phyloP scores from a whole-genome alignment of 495 filamentous ascomycete species.

The Trichocladium antarcticum region DNA sequence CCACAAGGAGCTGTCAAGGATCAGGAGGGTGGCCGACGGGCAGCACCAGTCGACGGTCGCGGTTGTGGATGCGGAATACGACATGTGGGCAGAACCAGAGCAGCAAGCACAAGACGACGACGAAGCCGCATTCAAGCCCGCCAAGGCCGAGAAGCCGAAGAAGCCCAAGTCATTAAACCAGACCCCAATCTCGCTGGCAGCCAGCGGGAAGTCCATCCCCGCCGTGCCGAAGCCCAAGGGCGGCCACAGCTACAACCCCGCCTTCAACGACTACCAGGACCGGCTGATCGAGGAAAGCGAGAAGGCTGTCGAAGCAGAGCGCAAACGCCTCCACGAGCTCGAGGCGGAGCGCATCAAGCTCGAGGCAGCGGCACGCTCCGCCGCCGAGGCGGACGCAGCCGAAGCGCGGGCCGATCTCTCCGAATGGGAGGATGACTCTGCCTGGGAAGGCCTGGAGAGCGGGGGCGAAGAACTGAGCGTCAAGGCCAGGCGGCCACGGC shows the following conservation, averaged over 20 bases:
- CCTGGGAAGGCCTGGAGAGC: slow-evolving; percentile 76
- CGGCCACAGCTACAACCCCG: slow-evolving; percentile 84
- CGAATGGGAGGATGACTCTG: slow-evolving; percentile 72
- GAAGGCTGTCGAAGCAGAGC: slow-evolving; percentile 69
- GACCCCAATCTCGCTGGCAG: slow-evolving; percentile 66
- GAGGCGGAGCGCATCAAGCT: slow-evolving; percentile 46
- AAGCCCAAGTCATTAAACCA: slow-evolving; percentile 67
- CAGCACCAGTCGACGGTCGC: slow-evolving; percentile 47
- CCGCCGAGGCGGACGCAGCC: slow-evolving; percentile 49
- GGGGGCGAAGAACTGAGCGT: slow-evolving; percentile 50
- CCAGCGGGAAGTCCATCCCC: slow-evolving; percentile 62
- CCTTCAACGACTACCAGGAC: slow-evolving; percentile 69
- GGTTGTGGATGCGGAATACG: slow-evolving; percentile 48
- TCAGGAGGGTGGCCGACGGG: slow-evolving; percentile 68
- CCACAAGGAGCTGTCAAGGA: slow-evolving; percentile 62
- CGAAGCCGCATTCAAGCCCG: slow-evolving; percentile 50
- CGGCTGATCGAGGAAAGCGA: slow-evolving; percentile 61
- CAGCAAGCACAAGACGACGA: slow-evolving; percentile 38
- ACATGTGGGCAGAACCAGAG: slow-evolving; percentile 60
- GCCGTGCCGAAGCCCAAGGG: slow-evolving; percentile 68
- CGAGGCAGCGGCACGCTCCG: slow-evolving; percentile 44
- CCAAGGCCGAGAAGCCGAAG: slow-evolving; percentile 50
- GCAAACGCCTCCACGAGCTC: slow-evolving; percentile 58
- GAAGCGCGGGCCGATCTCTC: slow-evolving; percentile 57
- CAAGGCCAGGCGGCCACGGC: slow-evolving; percentile 58